Evolutionary conservation across 2,329 filamentous ascomycete genomes (phyloP).

Genomic region (Colletotrichum tanaceti): DNA sequence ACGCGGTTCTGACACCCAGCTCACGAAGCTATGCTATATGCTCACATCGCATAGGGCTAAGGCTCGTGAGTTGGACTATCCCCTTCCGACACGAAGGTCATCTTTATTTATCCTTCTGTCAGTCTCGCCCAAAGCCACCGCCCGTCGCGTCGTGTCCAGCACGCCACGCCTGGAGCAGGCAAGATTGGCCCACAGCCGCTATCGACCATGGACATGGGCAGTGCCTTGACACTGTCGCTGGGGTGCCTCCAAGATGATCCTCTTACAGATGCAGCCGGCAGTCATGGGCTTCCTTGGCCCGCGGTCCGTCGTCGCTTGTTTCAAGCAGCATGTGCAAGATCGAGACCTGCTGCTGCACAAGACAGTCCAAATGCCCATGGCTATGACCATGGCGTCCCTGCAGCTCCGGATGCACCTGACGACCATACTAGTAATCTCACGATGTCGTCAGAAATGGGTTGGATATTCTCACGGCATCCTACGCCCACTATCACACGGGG

Average conservation of each 20-base stretch:
- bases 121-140: slow-evolving; percentile 9
- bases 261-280: slow-evolving; percentile 4
- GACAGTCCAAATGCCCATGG: slow-evolving; percentile 6
- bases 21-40: not conserved
- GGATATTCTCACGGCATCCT: slow-evolving; percentile 3
- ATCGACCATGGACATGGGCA: slow-evolving; percentile 1
- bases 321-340: slow-evolving; percentile 24
- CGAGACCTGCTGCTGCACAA: slow-evolving; percentile 3
- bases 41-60: slow-evolving; percentile 8
- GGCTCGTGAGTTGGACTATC: not conserved
- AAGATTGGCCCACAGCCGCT: slow-evolving; percentile 25
- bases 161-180: not conserved
- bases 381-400: slow-evolving; percentile 1
- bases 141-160: slow-evolving; percentile 14
- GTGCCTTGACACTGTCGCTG: slow-evolving; percentile 2
- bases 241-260: not conserved
- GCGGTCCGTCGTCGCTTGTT: slow-evolving; percentile 19
- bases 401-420: slow-evolving; percentile 15
- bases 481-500: slow-evolving; percentile 11
- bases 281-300: slow-evolving; percentile 22
- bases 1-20: slow-evolving; percentile 20
- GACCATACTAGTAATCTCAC: slow-evolving; percentile 29
- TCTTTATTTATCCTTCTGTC: slow-evolving; percentile 7
- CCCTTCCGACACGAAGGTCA: slow-evolving; percentile 1
- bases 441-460: slow-evolving; percentile 6